Evolutionary conservation across 2,329 filamentous ascomycete genomes (phyloP).

Genomic region (Trichoderma koningii): DNA sequence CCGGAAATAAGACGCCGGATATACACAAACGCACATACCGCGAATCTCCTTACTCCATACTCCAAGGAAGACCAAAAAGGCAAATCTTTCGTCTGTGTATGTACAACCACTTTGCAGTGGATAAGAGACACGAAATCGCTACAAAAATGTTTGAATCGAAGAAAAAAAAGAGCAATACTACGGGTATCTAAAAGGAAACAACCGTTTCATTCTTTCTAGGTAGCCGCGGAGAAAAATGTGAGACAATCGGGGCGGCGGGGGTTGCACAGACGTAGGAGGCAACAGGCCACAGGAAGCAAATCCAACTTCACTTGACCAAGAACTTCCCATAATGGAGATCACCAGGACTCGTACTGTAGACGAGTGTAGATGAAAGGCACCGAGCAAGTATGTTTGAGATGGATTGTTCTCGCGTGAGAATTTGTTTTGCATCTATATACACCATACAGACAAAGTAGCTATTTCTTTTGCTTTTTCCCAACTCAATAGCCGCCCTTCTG

Average conservation of each 20-base stretch:
- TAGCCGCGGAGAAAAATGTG: slow-evolving; percentile 12
- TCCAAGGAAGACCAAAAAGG: no score
- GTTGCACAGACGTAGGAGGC: background rate
- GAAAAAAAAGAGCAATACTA: background rate
- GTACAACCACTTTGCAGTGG: no score
- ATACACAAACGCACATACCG: no score
- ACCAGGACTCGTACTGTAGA: background rate
- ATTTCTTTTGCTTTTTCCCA: background rate
- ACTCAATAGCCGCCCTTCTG: background rate
- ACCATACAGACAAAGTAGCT: background rate
- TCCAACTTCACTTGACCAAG: background rate
- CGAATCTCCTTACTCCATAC: no score
- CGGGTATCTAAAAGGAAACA: background rate
- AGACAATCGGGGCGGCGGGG: background rate
- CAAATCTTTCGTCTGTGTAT: background rate
- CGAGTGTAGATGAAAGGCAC: no score
- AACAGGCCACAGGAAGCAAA: background rate
- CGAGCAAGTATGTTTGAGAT: no score
- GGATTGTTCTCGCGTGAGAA: slow-evolving; percentile 23
- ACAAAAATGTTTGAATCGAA: background rate
- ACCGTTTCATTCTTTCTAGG: background rate
- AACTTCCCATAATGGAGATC: background rate
- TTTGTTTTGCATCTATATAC: slow-evolving; percentile 15
- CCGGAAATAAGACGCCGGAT: no score
- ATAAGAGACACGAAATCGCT: no score